These are phyloP conservation scores for Wickerhamomyces sydowiorum DNA, from an alignment of 805 yeast genomes.

Conservation along the genomic window DNA sequence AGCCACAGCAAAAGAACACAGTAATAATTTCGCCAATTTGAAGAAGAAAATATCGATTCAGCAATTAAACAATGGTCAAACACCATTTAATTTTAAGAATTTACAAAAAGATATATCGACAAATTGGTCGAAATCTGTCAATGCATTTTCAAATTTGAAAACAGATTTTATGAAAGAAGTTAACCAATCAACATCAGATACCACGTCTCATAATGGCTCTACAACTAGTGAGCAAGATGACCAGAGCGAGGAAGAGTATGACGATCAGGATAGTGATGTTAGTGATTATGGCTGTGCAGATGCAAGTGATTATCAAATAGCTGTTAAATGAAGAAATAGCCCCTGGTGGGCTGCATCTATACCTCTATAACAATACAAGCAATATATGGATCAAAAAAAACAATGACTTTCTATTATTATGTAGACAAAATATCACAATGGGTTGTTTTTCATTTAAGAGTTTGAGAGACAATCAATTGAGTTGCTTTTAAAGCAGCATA, in stretches of 20 bases:
- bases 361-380: neutral
- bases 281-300: slow-evolving; percentile 22
- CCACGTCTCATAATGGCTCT: slow-evolving; percentile 6
- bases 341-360: neutral
- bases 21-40: slow-evolving; percentile 9
- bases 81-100: slow-evolving; percentile 9
- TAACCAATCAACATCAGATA: neutral
- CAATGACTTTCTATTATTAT: neutral
- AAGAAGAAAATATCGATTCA: slow-evolving; percentile 17
- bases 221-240: slow-evolving; percentile 27
- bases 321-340: slow-evolving; percentile 13
- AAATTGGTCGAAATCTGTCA: slow-evolving; percentile 3
- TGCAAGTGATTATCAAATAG: slow-evolving; percentile 19
- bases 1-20: slow-evolving; percentile 4
- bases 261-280: slow-evolving; percentile 19
- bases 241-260: slow-evolving; percentile 23
- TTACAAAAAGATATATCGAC: slow-evolving; percentile 15
- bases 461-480: slow-evolving; percentile 86
- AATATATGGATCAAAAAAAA: neutral
- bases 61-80: neutral
- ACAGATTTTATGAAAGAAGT: slow-evolving; percentile 1
- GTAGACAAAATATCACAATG: neutral
- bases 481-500: slow-evolving; percentile 94
- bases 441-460: slow-evolving; percentile 35
- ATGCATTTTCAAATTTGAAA: slow-evolving; percentile 1